These are phyloP conservation scores for Epithemia pelagica DNA, from an alignment of 108 stramenopile genomes.

Conservation along the genomic window DNA sequence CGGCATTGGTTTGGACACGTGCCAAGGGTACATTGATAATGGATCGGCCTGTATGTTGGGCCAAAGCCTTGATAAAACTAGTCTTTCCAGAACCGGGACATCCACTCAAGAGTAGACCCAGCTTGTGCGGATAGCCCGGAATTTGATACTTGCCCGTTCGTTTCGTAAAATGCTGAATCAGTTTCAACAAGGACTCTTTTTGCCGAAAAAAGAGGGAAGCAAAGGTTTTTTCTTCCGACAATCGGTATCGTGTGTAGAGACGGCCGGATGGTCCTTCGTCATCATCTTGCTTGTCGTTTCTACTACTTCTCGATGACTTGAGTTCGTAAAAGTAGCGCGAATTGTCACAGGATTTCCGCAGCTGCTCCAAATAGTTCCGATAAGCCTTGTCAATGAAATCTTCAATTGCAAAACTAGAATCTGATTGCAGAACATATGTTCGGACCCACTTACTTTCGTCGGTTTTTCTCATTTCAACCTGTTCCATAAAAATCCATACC, in stretches of 20 bases:
- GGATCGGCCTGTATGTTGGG: constrained; percentile 56
- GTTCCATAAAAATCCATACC: constrained; percentile 15
- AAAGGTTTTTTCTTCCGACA: constrained; percentile 72
- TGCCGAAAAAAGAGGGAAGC: constrained; percentile 65
- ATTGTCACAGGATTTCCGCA: constrained; percentile 30
- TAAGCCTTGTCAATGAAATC: constrained; percentile 39
- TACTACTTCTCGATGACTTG: no score
- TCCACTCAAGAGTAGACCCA: constrained; percentile 69
- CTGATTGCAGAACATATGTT: constrained; percentile 22
- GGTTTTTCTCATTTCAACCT: constrained; percentile 3
- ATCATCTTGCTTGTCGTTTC: no score
- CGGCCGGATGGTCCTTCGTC: constrained; percentile 1
- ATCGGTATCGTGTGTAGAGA: constrained; percentile 55
- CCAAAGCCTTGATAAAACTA: constrained; percentile 70
- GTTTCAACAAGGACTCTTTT: constrained; percentile 41
- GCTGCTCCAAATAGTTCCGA: constrained; percentile 34
- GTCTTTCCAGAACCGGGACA: constrained; percentile 89
- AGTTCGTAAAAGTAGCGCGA: constrained; percentile 45
- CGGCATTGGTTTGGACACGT: constrained; percentile 9
- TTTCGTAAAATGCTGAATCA: constrained; percentile 41
- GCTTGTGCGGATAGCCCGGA: constrained; percentile 75
- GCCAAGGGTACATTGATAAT: constrained; percentile 53
- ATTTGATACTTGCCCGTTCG: constrained; percentile 66
- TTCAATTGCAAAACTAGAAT: constrained; percentile 29
- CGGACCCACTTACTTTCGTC: constrained; percentile 3